A percentile compares a stretch with the other conserved stretches of the same genome.
These are phyloP conservation scores for Aphanocladium album DNA, from an alignment of 2,329 filamentous ascomycete genomes.

Conservation along the genomic window DNA sequence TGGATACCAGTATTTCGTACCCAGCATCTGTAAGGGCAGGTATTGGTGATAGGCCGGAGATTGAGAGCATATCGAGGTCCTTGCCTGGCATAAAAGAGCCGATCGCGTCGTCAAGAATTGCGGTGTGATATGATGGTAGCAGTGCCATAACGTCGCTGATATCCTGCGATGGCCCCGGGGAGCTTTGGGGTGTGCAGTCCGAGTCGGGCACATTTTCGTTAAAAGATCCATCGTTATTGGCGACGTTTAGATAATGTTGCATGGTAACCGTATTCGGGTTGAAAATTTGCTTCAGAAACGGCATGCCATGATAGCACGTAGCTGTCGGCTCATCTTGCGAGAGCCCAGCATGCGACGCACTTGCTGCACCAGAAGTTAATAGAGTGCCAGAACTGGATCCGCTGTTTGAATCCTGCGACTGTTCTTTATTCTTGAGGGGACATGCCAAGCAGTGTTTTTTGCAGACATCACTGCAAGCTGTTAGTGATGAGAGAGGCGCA, in stretches of 20 bases:
- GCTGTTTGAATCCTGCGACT: neutral
- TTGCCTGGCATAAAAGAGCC: neutral
- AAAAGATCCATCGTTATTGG: neutral
- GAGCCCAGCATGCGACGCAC: neutral
- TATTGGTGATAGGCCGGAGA: neutral
- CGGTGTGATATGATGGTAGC: neutral
- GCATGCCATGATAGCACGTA: neutral
- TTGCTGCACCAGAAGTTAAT: no score
- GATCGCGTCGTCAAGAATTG: neutral
- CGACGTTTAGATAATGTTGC: neutral
- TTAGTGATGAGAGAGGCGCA: neutral
- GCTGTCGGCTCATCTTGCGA: neutral
- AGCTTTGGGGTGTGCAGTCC: neutral
- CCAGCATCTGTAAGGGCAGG: neutral
- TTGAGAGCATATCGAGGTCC: neutral
- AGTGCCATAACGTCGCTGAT: neutral
- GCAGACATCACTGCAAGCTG: neutral
- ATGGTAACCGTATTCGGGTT: neutral
- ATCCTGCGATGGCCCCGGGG: neutral
- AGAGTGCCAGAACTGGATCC: no score
- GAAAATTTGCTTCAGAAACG: neutral
- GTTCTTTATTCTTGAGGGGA: neutral
- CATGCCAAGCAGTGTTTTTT: neutral
- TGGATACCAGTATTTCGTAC: neutral
- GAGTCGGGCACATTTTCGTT: neutral